Evolutionary conservation across 169 alveolate species (phyloP).

Genomic region (Plasmodium coatneyi): DNA sequence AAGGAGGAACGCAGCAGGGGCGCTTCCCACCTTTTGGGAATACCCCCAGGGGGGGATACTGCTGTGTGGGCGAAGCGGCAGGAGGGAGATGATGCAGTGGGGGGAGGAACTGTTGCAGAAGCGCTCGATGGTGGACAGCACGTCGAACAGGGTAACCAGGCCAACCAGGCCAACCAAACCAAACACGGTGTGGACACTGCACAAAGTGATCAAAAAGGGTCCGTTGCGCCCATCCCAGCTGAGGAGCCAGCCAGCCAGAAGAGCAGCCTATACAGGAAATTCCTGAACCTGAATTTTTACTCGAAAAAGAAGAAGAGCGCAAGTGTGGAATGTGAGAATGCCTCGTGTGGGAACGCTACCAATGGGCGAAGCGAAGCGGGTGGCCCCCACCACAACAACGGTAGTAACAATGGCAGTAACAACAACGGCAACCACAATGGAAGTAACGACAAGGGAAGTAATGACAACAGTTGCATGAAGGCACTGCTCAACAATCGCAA

Average conservation of each 20-base stretch:
- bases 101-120: neutral
- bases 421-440: too few relatives aligned
- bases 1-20: neutral
- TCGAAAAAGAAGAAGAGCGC: constrained; percentile 4
- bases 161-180: too few relatives aligned
- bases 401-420: neutral
- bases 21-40: neutral
- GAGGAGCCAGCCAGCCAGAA: neutral
- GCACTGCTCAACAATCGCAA: neutral
- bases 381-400: neutral
- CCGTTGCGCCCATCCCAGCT: neutral
- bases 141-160: neutral
- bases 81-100: neutral
- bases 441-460: neutral
- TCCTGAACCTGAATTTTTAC: constrained; percentile 33
- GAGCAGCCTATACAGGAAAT: constrained; percentile 32
- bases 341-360: neutral
- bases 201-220: neutral
- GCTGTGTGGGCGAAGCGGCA: neutral
- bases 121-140: neutral
- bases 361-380: neutral
- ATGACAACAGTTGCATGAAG: neutral
- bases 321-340: neutral
- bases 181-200: neutral
- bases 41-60: neutral